These are phyloP conservation scores for Arctostaphylos glauca DNA, from an alignment of 148 eudicot genomes.

Conservation along the genomic window DNA sequence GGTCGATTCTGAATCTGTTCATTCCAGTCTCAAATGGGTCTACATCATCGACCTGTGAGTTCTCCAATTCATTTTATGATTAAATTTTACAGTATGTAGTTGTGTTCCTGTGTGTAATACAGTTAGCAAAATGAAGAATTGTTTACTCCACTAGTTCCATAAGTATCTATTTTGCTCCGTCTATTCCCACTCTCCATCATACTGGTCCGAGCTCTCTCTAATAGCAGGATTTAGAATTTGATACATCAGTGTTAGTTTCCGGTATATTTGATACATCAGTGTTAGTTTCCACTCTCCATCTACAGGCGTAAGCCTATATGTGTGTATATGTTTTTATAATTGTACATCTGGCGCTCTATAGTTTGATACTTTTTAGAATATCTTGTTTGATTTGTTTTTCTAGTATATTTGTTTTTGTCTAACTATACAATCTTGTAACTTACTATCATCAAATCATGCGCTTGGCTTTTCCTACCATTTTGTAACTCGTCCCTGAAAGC, in stretches of 20 bases:
- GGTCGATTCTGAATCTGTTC: background rate
- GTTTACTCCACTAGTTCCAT: background rate
- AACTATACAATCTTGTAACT: background rate
- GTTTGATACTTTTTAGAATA: background rate
- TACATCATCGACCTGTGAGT: slow-evolving; percentile 55
- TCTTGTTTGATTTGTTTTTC: background rate
- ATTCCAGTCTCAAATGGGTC: background rate
- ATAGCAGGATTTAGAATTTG: background rate
- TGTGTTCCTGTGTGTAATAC: too few relatives aligned
- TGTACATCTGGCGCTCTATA: background rate
- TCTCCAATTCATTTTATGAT: background rate
- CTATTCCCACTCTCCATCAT: background rate
- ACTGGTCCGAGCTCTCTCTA: background rate
- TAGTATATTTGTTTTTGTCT: background rate
- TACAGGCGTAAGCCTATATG: background rate
- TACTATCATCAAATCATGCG: background rate
- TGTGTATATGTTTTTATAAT: background rate
- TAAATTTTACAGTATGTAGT: background rate
- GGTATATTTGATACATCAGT: background rate
- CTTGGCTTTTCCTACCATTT: background rate
- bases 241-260: background rate
- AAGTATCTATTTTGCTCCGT: background rate
- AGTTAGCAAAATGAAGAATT: background rate
- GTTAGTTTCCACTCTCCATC: background rate
- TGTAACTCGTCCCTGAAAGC: slow-evolving; percentile 15